Conservation (phyloP, 2,329 filamentous ascomycete genomes). For the Ophiostoma himal-ulmi region DNA sequence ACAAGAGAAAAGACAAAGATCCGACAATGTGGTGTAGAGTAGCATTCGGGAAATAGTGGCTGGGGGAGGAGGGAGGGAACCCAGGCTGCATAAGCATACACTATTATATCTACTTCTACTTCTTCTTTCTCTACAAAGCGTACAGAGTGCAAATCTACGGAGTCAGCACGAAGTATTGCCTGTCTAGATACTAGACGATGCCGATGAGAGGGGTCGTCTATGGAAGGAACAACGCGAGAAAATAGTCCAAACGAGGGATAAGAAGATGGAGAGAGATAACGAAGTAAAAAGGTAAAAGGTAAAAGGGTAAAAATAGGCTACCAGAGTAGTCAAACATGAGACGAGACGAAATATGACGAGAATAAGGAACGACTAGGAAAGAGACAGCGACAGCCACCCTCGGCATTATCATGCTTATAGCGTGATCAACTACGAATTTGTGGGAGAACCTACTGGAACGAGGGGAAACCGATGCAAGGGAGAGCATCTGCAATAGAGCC, state of each 20-base stretch:
- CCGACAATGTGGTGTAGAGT: conserved; percentile 6
- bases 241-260: not conserved
- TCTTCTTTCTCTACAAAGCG: not conserved
- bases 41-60: conserved; percentile 6
- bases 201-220: not conserved
- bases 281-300: not conserved
- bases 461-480: not conserved
- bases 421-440: not conserved
- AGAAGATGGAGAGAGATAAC: not conserved
- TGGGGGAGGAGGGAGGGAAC: not conserved
- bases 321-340: not conserved
- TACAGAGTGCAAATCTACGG: not conserved
- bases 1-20: not conserved
- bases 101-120: not conserved
- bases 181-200: conserved; percentile 4
- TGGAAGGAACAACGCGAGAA: conserved; percentile 4
- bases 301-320: not conserved
- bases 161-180: conserved; percentile 5
- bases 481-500: not conserved
- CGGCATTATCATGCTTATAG: not conserved
- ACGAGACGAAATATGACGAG: not conserved
- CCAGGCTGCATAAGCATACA: not conserved
- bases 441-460: not conserved
- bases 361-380: not conserved
- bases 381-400: not conserved